Evolutionary conservation across 495 filamentous ascomycete genomes (phyloP), one percentile per base, ranked within the genome.

Genomic region (Staphylotrichum tortipilum): DNA sequence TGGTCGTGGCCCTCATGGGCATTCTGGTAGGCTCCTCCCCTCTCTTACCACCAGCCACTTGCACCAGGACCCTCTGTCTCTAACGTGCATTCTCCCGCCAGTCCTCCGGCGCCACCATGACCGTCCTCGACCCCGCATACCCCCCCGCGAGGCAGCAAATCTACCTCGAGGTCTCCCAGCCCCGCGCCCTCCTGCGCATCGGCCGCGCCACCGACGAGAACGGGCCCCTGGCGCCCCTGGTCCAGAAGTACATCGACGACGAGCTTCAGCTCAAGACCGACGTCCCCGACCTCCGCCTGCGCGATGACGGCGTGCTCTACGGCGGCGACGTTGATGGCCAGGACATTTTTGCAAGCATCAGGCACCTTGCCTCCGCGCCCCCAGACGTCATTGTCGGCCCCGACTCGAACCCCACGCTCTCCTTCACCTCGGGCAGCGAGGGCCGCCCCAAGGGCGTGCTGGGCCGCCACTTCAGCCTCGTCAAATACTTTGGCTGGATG

Each of bases 401-500:
- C 1, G 91, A 98, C 62, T 88, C 85, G 9, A 85, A 73, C 3
- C 88, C 88, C 9, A 95, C 88, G 0, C 68, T 96, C 9, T 77
- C 71, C 21, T 96, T 96, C 65, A 96, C 90, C 7, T 87, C 81
- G 11, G 90, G 91, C 3, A 85, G 80, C 4, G 89, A 96, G 70
- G 89, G 88, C 3, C 8, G 88, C 83, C 63, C 63, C 19, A 66
- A 66, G 72, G 90, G 92, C 53, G 90, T 95, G 10, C 77, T 78
- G 39, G 91, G 92, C 2, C 80, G 91, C 15, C 92, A 98, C 70
- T 98, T 83, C 69, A 85, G 80, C 40, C 66, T 96, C 46, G 79
- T 89, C 0, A 85, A 88, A 57, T 98, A 95, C 66, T 89, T 88
- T 60, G 77, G 79, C 14, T 98, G 90, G 91, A 98, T 98, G 92